Percentiles rank a stretch among this genome's conserved stretches.
These are phyloP conservation scores for Buddleja alternifolia DNA, from an alignment of 257 asterid species.

Conservation along the genomic window DNA sequence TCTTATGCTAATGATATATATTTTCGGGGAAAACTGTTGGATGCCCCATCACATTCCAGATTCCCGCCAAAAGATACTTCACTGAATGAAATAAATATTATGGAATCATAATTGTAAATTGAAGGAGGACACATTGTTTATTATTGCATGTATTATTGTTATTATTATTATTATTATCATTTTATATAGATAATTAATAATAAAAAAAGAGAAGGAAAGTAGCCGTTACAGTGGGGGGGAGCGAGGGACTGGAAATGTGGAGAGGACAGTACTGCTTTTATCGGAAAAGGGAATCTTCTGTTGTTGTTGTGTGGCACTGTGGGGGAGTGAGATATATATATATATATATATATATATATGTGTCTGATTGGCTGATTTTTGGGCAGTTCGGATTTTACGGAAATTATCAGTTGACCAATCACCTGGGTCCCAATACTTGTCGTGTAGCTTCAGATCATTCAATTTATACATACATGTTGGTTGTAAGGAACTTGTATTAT, in stretches of 20 bases:
- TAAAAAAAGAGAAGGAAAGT: constrained; percentile 36
- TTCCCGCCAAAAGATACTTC: too few relatives aligned
- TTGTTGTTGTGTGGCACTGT: too few relatives aligned
- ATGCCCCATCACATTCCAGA: too few relatives aligned
- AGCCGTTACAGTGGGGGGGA: constrained; percentile 57
- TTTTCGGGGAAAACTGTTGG: too few relatives aligned
- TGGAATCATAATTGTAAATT: too few relatives aligned
- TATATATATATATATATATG: too few relatives aligned
- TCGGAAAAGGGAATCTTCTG: constrained; percentile 34
- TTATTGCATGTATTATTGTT: background rate
- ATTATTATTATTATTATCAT: too few relatives aligned
- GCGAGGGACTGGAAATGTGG: constrained; percentile 32
- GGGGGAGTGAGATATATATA: constrained; percentile 21
- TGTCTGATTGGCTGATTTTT: constrained; percentile 6
- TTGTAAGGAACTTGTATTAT: constrained; percentile 7
- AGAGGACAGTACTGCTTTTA: constrained; percentile 23
- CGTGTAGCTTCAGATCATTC: constrained; percentile 15
- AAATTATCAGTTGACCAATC: constrained; percentile 35
- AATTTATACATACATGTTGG: background rate
- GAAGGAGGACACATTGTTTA: constrained; percentile 25
- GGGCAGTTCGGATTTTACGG: constrained; percentile 35
- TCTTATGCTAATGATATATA: too few relatives aligned
- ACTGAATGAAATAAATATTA: too few relatives aligned
- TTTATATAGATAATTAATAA: too few relatives aligned
- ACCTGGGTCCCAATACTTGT: constrained; percentile 25